phyloP scores from a whole-genome alignment of 2,329 filamentous ascomycete species.

The Alternaria rosae region DNA sequence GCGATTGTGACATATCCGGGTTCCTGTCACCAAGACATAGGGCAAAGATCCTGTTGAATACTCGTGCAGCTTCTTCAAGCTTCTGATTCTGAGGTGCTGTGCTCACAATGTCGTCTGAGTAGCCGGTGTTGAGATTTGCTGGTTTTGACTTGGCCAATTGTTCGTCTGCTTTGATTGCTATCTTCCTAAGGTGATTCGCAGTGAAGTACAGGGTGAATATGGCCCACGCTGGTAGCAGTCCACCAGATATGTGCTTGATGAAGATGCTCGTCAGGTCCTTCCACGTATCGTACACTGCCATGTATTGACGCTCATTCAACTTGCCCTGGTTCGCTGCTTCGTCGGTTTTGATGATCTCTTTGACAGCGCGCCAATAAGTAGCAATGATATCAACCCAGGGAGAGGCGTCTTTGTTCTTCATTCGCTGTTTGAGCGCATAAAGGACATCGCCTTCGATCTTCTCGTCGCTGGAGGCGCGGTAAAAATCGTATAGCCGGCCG shows the following conservation, averaged over 20 bases:
- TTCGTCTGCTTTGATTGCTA: constrained; percentile 90
- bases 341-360: constrained; percentile 73
- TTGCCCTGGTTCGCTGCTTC: constrained; percentile 58
- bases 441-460: constrained; percentile 74
- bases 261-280: constrained; percentile 80
- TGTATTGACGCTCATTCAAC: constrained; percentile 68
- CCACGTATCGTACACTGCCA: constrained; percentile 87
- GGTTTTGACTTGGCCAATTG: constrained; percentile 63
- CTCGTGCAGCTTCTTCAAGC: constrained; percentile 87
- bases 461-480: constrained; percentile 72
- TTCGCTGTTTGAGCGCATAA: constrained; percentile 70
- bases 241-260: constrained; percentile 80
- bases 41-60: constrained; percentile 91
- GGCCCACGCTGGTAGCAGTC: constrained; percentile 85
- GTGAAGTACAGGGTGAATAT: constrained; percentile 88
- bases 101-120: constrained; percentile 82
- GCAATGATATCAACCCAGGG: constrained; percentile 83
- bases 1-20: constrained; percentile 77
- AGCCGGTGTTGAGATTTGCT: constrained; percentile 57
- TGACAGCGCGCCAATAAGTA: constrained; percentile 82
- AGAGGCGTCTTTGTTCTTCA: constrained; percentile 72
- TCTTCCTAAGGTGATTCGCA: constrained; percentile 84
- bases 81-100: constrained; percentile 74
- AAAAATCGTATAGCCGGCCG: constrained; percentile 72
- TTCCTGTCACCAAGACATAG: constrained; percentile 88